Percentiles rank a stretch among this genome's conserved stretches.
phyloP scores from a whole-genome alignment of 495 filamentous ascomycete species.

The Hypoxylon fragiforme region DNA sequence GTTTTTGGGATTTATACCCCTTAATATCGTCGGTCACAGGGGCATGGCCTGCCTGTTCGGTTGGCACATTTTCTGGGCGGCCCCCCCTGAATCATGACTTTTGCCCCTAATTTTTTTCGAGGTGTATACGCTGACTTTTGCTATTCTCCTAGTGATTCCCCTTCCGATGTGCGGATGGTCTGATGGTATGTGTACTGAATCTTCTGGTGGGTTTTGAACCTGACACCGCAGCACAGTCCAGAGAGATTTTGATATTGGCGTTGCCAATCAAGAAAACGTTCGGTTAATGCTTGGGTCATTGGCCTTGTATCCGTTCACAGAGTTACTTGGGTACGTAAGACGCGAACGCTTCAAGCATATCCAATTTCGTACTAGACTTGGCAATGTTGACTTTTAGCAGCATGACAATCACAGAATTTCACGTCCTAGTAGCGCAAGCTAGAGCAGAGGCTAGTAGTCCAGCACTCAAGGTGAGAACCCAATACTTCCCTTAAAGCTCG shows the following conservation, averaged over 20 bases:
- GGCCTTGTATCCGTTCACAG: slow-evolving; percentile 63
- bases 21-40: neutral
- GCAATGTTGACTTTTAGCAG: slow-evolving; percentile 45
- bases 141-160: slow-evolving; percentile 58
- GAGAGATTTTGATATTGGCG: slow-evolving; percentile 64
- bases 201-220: slow-evolving; percentile 7
- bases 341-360: slow-evolving; percentile 10
- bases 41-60: neutral
- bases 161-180: slow-evolving; percentile 78
- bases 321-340: slow-evolving; percentile 43
- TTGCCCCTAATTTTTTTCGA: neutral
- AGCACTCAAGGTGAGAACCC: slow-evolving; percentile 58
- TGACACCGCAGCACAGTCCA: slow-evolving; percentile 51
- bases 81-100: neutral
- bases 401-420: slow-evolving; percentile 67
- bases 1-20: slow-evolving; percentile 6
- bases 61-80: neutral
- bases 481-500: slow-evolving; percentile 12
- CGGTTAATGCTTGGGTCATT: slow-evolving; percentile 63
- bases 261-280: slow-evolving; percentile 62
- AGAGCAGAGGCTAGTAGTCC: slow-evolving; percentile 66
- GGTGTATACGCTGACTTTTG: slow-evolving; percentile 14
- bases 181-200: slow-evolving; percentile 53
- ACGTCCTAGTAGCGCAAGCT: slow-evolving; percentile 66
- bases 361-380: slow-evolving; percentile 16